Evolutionary conservation across 2,329 filamentous ascomycete genomes (phyloP).

Genomic region (Coniochaeta ligniaria): DNA sequence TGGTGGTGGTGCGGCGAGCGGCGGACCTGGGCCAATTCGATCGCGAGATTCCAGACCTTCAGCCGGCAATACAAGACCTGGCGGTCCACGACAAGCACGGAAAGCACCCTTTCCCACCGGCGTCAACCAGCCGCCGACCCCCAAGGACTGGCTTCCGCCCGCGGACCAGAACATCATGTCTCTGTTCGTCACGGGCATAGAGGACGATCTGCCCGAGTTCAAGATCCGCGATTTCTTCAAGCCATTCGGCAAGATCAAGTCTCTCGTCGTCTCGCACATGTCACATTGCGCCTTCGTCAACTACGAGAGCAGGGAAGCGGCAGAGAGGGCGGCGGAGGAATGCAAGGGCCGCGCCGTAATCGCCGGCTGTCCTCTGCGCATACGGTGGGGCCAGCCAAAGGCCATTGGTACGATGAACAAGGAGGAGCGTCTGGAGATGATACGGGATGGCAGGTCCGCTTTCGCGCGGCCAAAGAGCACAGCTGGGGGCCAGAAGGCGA

Average conservation of each 20-base stretch:
- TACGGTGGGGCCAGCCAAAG: constrained; percentile 91
- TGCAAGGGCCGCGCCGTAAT: constrained; percentile 87
- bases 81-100: constrained; percentile 27
- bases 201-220: constrained; percentile 91
- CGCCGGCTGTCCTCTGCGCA: constrained; percentile 79
- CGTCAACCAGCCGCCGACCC: constrained; percentile 64
- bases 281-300: constrained; percentile 97
- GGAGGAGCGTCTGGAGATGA: constrained; percentile 74
- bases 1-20: constrained; percentile 42
- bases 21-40: constrained; percentile 70
- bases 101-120: constrained; percentile 53
- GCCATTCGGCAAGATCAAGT: constrained; percentile 81
- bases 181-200: constrained; percentile 88
- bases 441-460: constrained; percentile 64
- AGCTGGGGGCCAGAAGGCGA: constrained; percentile 22
- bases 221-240: constrained; percentile 88
- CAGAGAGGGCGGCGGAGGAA: constrained; percentile 76
- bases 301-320: constrained; percentile 75
- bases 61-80: constrained; percentile 39
- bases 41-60: constrained; percentile 59
- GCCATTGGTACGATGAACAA: constrained; percentile 86
- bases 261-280: constrained; percentile 91
- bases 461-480: constrained; percentile 40
- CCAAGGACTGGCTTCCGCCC: constrained; percentile 81
- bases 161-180: constrained; percentile 82